phyloP scores from a whole-genome alignment of 1,139 yeast genomes.

The Yamadazyma aaseri region DNA sequence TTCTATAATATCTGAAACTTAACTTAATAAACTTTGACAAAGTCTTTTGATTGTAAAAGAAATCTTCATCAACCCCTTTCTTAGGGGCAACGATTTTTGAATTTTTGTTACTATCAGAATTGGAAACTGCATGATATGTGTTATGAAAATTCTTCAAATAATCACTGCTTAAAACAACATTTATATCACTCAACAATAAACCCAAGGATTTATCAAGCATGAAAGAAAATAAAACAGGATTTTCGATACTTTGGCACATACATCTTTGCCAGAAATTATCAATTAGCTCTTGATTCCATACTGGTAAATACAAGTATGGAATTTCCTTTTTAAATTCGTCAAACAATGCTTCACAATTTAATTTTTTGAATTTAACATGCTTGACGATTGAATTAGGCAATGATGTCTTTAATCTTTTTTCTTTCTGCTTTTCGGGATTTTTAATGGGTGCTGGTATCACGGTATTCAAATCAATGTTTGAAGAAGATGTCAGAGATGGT shows the following conservation, averaged over 20 bases:
- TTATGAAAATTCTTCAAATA: slow-evolving; percentile 16
- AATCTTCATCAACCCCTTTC: slow-evolving; percentile 12
- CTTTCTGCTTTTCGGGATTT: neutral
- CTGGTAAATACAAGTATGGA: slow-evolving; percentile 21
- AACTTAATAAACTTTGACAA: slow-evolving; percentile 31
- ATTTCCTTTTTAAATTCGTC: too few species aligned
- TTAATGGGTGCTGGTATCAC: too few species aligned
- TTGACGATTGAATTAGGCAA: slow-evolving; percentile 17
- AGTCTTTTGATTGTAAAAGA: slow-evolving; percentile 29
- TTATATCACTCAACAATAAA: slow-evolving; percentile 25
- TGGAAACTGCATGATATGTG: slow-evolving; percentile 13
- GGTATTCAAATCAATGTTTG: too few species aligned
- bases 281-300: slow-evolving; percentile 24
- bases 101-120: slow-evolving; percentile 3
- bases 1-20: slow-evolving; percentile 36
- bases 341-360: slow-evolving; percentile 1
- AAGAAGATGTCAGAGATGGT: too few species aligned
- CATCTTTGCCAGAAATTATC: slow-evolving; percentile 26
- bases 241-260: slow-evolving; percentile 6
- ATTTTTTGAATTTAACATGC: slow-evolving; percentile 7
- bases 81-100: slow-evolving; percentile 2
- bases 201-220: slow-evolving; percentile 41
- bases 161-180: slow-evolving; percentile 21
- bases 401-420: slow-evolving; percentile 2
- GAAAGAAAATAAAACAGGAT: slow-evolving; percentile 27